Base-by-base conservation (phyloP, 495 filamentous ascomycete genomes). In the Hyaloscypha bicolor region DNA sequence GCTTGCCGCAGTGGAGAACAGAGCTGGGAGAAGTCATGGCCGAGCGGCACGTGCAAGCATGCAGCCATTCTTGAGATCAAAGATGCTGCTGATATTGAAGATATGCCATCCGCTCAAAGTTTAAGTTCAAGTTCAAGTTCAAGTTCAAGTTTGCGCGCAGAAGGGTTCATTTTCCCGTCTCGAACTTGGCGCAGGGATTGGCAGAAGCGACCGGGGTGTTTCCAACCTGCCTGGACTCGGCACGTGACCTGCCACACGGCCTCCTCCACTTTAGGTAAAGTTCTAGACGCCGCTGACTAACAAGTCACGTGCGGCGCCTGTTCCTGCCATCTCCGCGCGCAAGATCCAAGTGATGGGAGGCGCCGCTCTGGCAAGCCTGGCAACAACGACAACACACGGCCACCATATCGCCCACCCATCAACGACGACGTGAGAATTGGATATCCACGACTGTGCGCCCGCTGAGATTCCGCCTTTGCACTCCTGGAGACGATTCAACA, bases 351-450 rank as follows among this genome's bases (percentile, higher is more conserved):
- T 39, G 35, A 32, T 37, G n/a, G 51, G 39, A 64, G 62, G 52
- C 30, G 32, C 62, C 22, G 12, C 62, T 48, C 62, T 32, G 37
- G 42, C 56, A 37, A 16, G 22, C 32, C 33, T 60, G 29, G 56
- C 12, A 30, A 29, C 30, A 19, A 63, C 60, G 45, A 63, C 60
- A 63, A 63, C 56, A 30, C 56, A 60, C 31, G 12, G 9, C 29
- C 1, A 16, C 16, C 3, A 31, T 57, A 35, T 45, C 62, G 53
- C 53, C 33, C 21, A 3, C 12, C 62, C 25, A 39, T 52, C 53
- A 29, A 57, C 32, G 37, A 56, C 53, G 19, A 55, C 32, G 3
- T 21, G 6, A 31, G 37, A 45, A 63, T 67, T 61, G 58, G 51
- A 33, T 37, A 19, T n/a, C 55, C 25, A 30, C 30, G 19, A 35